Conservation (phyloP, 148 eudicot species). For the Diospyros kaki region DNA sequence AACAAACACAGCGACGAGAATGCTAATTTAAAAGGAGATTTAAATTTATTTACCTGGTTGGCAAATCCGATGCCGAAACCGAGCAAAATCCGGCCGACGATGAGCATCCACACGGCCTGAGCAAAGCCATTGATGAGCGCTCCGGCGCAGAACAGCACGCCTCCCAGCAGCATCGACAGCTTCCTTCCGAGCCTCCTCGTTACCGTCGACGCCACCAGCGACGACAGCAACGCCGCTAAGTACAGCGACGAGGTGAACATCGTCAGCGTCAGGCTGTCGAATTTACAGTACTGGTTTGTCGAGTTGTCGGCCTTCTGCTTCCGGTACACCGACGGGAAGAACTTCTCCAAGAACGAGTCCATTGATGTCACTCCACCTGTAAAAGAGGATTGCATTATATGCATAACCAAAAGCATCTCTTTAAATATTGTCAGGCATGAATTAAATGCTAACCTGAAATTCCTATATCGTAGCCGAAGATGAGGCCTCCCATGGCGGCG, state of each 20-base stretch:
- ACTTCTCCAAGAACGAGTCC: conserved; percentile 56
- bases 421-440: too few species aligned
- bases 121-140: conserved; percentile 66
- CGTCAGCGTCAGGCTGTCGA: conserved; percentile 59
- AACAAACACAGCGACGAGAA: background rate
- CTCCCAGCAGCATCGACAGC: conserved; percentile 68
- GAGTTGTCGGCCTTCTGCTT: conserved; percentile 33
- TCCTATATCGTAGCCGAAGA: conserved; percentile 85
- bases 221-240: conserved; percentile 62
- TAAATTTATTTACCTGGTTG: conserved; percentile 47
- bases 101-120: conserved; percentile 54
- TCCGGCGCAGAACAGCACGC: conserved; percentile 55
- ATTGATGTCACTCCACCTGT: conserved; percentile 82
- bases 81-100: conserved; percentile 69
- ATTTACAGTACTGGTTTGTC: conserved; percentile 69
- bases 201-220: conserved; percentile 65
- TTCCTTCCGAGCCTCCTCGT: conserved; percentile 64
- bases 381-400: background rate
- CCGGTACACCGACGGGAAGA: conserved; percentile 52
- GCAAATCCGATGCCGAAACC: conserved; percentile 83
- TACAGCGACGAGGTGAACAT: conserved; percentile 77
- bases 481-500: conserved; percentile 90
- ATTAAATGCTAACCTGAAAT: conserved; percentile 47
- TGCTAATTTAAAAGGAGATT: background rate
- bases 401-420: too few species aligned